Conservation (phyloP, 2,329 filamentous ascomycete genomes). For the Geosmithia putterillii region DNA sequence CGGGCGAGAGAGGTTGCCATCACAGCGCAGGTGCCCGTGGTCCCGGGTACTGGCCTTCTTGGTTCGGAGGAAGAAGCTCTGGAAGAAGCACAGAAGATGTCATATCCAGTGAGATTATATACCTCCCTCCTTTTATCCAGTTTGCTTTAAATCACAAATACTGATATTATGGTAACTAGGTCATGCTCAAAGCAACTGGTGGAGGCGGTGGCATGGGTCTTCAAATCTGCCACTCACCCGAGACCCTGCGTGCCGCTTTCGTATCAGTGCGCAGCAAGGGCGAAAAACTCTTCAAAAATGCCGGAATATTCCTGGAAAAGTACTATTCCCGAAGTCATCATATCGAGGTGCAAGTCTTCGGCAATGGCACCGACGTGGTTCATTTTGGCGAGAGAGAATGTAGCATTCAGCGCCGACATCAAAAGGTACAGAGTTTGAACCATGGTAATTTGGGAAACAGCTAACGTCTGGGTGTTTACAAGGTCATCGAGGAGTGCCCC, state of each 20-base stretch:
- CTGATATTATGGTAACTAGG: background rate
- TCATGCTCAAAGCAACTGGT: conserved; percentile 33
- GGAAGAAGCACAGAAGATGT: conserved; percentile 15
- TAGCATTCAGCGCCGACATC: conserved; percentile 35
- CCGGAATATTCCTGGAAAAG: conserved; percentile 23
- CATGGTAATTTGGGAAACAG: too few relatives aligned
- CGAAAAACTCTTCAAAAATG: conserved; percentile 17
- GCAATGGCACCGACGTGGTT: conserved; percentile 28
- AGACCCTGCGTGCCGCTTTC: background rate
- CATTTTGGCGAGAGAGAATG: conserved; percentile 35
- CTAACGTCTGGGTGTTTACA: too few relatives aligned
- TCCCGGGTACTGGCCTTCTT: background rate
- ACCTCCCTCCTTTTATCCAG: too few relatives aligned
- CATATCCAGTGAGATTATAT: conserved; percentile 17
- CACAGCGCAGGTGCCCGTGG: background rate
- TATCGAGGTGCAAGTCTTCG: conserved; percentile 37
- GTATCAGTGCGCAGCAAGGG: background rate
- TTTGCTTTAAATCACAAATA: background rate
- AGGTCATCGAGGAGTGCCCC: conserved; percentile 32
- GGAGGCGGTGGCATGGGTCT: conserved; percentile 34
- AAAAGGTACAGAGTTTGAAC: too few relatives aligned
- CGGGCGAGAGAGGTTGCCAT: conserved; percentile 16
- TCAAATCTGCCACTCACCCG: conserved; percentile 14
- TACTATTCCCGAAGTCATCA: conserved; percentile 28
- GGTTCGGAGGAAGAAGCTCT: conserved; percentile 12